Conservation (phyloP, 805 yeast species). For the Candida easanensis region DNA sequence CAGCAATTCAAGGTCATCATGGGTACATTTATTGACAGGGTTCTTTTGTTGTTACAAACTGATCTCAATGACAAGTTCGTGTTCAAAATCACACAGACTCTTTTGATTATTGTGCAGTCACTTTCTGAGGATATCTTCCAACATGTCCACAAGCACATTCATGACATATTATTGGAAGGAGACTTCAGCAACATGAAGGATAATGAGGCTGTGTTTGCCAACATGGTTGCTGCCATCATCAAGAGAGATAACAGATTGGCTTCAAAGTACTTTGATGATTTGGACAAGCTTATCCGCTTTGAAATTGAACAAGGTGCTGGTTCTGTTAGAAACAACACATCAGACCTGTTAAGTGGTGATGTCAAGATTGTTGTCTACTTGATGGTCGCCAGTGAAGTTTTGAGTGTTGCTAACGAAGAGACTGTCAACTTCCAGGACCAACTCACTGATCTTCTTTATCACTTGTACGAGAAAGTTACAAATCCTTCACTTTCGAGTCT, state of each 20-base stretch:
- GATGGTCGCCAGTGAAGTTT: slow-evolving; percentile 63
- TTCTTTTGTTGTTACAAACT: slow-evolving; percentile 61
- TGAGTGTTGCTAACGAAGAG: slow-evolving; percentile 62
- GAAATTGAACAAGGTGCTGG: slow-evolving; percentile 86
- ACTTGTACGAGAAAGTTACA: slow-evolving; percentile 29
- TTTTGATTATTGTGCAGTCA: slow-evolving; percentile 54
- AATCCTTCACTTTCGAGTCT: slow-evolving; percentile 59
- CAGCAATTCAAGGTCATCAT: slow-evolving; percentile 63
- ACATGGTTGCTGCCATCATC: slow-evolving; percentile 68
- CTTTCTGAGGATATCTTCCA: slow-evolving; percentile 54
- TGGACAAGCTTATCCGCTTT: slow-evolving; percentile 47
- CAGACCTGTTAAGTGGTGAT: slow-evolving; percentile 74
- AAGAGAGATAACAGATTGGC: slow-evolving; percentile 45
- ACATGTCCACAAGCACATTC: slow-evolving; percentile 37
- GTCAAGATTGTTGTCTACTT: slow-evolving; percentile 70
- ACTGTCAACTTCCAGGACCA: slow-evolving; percentile 44
- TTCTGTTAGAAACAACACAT: slow-evolving; percentile 53
- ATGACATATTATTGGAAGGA: slow-evolving; percentile 42
- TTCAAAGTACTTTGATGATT: slow-evolving; percentile 23
- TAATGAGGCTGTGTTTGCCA: slow-evolving; percentile 64
- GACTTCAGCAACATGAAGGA: slow-evolving; percentile 53
- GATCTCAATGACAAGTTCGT: slow-evolving; percentile 36
- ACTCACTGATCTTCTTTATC: slow-evolving; percentile 36
- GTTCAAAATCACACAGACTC: slow-evolving; percentile 40
- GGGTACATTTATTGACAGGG: slow-evolving; percentile 50